Evolutionary conservation across 768 basidiomycete species (phyloP).

Genomic region (Tremella mesenterica): DNA sequence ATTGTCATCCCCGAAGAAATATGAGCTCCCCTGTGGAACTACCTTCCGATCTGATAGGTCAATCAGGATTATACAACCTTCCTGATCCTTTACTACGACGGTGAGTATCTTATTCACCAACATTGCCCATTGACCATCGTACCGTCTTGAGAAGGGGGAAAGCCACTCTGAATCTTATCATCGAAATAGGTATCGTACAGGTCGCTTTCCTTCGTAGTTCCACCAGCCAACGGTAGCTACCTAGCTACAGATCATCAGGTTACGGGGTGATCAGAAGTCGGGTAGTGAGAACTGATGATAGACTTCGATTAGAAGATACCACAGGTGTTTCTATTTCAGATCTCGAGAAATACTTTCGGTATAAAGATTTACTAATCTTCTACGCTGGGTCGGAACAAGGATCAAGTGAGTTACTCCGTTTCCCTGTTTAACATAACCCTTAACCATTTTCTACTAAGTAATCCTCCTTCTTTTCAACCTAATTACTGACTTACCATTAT

Average conservation of each 20-base stretch:
- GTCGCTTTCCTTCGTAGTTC: not conserved
- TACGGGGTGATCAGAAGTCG: not conserved
- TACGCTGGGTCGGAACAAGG: constrained; percentile 39
- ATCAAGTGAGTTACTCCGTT: constrained; percentile 15
- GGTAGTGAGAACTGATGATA: constrained; percentile 7
- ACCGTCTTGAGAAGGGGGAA: not conserved
- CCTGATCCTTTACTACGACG: constrained; percentile 32
- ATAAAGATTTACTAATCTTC: constrained; percentile 37
- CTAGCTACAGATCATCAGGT: not conserved
- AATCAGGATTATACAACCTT: constrained; percentile 30
- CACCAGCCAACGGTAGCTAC: not conserved
- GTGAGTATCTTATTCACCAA: constrained; percentile 11
- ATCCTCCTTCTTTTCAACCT: too few species aligned
- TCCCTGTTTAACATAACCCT: not conserved
- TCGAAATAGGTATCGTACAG: not conserved
- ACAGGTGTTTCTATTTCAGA: constrained; percentile 29
- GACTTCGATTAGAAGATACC: constrained; percentile 37
- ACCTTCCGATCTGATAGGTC: constrained; percentile 31
- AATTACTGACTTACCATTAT: too few species aligned
- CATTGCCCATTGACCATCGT: not conserved
- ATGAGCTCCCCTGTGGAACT: constrained; percentile 24
- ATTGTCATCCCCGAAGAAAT: too few species aligned
- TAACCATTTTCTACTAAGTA: too few species aligned
- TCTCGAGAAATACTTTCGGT: constrained; percentile 27
- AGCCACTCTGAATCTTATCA: not conserved